phyloP scores from a whole-genome alignment of 2,329 filamentous ascomycete genomes.

The Aulographum hederae region DNA sequence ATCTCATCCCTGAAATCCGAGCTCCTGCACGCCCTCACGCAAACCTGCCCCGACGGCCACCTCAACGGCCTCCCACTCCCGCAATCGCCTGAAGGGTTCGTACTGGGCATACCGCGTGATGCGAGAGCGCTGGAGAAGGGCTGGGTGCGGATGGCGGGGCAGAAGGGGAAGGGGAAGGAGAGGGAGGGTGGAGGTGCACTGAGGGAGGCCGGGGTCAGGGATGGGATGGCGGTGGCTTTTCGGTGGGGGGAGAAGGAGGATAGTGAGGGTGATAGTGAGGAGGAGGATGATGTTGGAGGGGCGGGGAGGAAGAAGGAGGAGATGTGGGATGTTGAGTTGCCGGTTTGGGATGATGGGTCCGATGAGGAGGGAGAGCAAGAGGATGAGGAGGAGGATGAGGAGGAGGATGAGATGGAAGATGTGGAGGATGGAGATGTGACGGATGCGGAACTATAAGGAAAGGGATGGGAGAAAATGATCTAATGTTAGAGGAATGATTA shows the following conservation, averaged over 20 bases:
- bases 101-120: constrained; percentile 22
- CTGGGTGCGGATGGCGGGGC: constrained; percentile 16
- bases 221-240: constrained; percentile 19
- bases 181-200: constrained; percentile 15
- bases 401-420: no score
- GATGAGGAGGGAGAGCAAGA: no score
- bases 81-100: constrained; percentile 17
- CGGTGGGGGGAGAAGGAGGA: constrained; percentile 10
- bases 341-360: constrained; percentile 18
- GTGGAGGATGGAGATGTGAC: no score
- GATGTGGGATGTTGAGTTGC: constrained; percentile 16
- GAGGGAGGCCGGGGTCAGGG: constrained; percentile 15
- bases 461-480: no score
- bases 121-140: constrained; percentile 20
- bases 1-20: constrained; percentile 21
- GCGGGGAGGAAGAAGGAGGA: no score
- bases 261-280: neutral
- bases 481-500: no score
- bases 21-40: constrained; percentile 21
- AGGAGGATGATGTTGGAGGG: no score
- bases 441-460: no score
- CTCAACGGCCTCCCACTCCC: constrained; percentile 20
- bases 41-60: constrained; percentile 17
- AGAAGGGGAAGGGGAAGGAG: constrained; percentile 11
- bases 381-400: no score